Conservation (phyloP, 1,139 yeast species). For the Hemisphaericaspora xylanilytica region DNA sequence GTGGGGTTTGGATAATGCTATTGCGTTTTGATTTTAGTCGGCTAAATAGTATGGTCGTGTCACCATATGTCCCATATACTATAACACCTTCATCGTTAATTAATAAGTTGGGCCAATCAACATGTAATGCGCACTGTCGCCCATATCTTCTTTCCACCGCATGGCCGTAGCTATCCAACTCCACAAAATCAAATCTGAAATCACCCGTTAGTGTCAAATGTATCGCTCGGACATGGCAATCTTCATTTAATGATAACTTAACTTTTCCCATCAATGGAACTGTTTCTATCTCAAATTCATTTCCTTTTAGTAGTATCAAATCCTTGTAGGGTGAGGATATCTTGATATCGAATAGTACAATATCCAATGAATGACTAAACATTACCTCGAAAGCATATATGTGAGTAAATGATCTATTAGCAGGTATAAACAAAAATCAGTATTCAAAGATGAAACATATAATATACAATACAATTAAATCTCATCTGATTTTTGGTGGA, state of each 20-base stretch:
- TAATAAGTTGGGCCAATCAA: conserved; percentile 60
- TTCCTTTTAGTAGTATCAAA: conserved; percentile 52
- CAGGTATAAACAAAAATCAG: too few species aligned
- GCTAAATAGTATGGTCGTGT: conserved; percentile 22
- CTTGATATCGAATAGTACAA: conserved; percentile 34
- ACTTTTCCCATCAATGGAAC: conserved; percentile 55
- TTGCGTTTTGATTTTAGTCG: conserved; percentile 10
- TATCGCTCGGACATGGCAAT: conserved; percentile 48
- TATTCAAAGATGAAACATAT: too few species aligned
- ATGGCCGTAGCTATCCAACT: conserved; percentile 33
- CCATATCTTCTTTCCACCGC: conserved; percentile 49
- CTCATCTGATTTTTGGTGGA: too few species aligned
- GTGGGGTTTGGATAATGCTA: conserved; percentile 6
- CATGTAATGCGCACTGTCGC: conserved; percentile 48
- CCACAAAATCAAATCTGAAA: conserved; percentile 53
- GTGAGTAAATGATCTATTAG: neutral
- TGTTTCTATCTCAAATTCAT: conserved; percentile 56
- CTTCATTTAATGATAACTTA: conserved; percentile 53
- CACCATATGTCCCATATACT: conserved; percentile 43
- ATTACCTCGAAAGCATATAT: conserved; percentile 11
- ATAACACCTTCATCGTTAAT: conserved; percentile 45
- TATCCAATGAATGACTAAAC: conserved; percentile 25
- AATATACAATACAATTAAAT: too few species aligned
- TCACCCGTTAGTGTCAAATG: conserved; percentile 51
- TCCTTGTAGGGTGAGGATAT: conserved; percentile 54